Base-by-base conservation (phyloP, 2,329 filamentous ascomycete genomes). In the Aspergillus sp. region DNA sequence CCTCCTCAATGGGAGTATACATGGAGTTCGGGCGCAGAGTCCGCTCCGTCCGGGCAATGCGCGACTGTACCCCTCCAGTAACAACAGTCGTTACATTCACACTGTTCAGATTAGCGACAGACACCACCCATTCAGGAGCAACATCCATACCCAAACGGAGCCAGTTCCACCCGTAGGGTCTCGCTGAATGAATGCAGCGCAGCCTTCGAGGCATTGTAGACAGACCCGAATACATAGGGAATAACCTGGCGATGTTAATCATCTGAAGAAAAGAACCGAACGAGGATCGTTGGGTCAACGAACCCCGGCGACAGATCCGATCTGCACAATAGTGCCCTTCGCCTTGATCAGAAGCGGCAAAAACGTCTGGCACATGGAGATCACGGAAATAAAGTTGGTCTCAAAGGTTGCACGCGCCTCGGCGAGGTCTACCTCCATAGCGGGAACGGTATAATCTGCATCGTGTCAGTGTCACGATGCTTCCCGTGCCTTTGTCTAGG, bases 121-220 rank as follows among this genome's bases (percentile, higher is more conserved):
- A 34, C 11, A 6, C 6, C 5, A 7, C 2, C 14, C 6, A 17
- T 21, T 13, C n/a, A 38, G 6, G 11, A 6, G 16, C 25, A 20
- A 23, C 19, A 41, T 36, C 58, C 66, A 25, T 64, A 75, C 72
- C 71, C 71, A 42, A 73, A 72, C 1, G 81, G 82, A 52, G 69
- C 72, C 65, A 85, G 68, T 61, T 86, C 82, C 16, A 85, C 77
- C 11, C 83, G 76, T 44, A 85, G 65, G 0, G 81, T 83, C 54
- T 85, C 77, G 52, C 77, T 79, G 64, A 81, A 86, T 1, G 76
- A 72, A 62, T 85, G 81, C 32, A 86, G 62, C 0, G 83, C 83
- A 0, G 81, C 83, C 64, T 85, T 85, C 34, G 78, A 79, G 6
- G 81, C 80, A 59, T 82, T 83, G 71, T 86, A 86, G 14, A 73